These are phyloP conservation scores for Pulveroboletus ridleyi DNA, from an alignment of 1,284 basidiomycete genomes.

Conservation along the genomic window DNA sequence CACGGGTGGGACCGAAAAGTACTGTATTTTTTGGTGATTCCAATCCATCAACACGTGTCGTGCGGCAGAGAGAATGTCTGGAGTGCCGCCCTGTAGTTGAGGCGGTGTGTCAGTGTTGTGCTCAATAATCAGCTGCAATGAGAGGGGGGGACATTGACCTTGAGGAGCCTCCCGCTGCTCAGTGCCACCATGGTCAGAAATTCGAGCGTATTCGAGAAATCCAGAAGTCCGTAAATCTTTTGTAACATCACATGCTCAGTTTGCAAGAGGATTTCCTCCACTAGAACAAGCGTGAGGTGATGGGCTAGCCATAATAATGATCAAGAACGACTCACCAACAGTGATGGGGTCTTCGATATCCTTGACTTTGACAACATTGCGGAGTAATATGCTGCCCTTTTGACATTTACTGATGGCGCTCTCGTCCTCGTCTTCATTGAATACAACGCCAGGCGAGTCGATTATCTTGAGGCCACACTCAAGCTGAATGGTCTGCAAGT, in stretches of 20 bases:
- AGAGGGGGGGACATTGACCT: slow-evolving; percentile 48
- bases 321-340: slow-evolving; percentile 65
- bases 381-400: slow-evolving; percentile 78
- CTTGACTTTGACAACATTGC: slow-evolving; percentile 94
- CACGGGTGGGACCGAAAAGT: slow-evolving; percentile 81
- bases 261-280: slow-evolving; percentile 84
- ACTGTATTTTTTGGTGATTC: slow-evolving; percentile 97
- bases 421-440: slow-evolving; percentile 73
- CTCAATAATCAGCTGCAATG: neutral
- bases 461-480: slow-evolving; percentile 94
- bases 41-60: slow-evolving; percentile 92
- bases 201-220: slow-evolving; percentile 76
- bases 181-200: slow-evolving; percentile 94
- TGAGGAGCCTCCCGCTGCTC: slow-evolving; percentile 84
- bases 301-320: neutral
- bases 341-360: slow-evolving; percentile 91
- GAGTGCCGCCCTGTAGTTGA: slow-evolving; percentile 79
- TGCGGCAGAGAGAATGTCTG: slow-evolving; percentile 86
- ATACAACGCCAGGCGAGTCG: slow-evolving; percentile 97
- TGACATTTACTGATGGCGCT: slow-evolving; percentile 56
- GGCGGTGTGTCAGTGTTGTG: slow-evolving; percentile 3
- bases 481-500: slow-evolving; percentile 92
- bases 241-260: slow-evolving; percentile 75
- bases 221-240: slow-evolving; percentile 85
- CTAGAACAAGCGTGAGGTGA: slow-evolving; percentile 43